phyloP scores from a whole-genome alignment of 2,329 filamentous ascomycete genomes.

The Hypoxylon sp. region DNA sequence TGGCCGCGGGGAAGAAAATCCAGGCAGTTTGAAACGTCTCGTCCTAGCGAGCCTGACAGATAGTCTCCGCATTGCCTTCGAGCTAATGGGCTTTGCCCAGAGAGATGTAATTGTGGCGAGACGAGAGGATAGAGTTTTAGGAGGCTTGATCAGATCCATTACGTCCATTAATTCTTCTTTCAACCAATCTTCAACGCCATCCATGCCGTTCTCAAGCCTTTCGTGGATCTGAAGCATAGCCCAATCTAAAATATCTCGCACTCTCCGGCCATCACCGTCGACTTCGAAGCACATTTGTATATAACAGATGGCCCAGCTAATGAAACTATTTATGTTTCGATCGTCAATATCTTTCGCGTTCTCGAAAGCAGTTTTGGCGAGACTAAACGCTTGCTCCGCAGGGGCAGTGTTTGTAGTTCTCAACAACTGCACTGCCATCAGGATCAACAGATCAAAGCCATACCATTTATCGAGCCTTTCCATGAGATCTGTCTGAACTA shows the following conservation, averaged over 20 bases:
- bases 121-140: neutral
- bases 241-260: conserved; percentile 15
- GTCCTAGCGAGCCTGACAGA: conserved; percentile 6
- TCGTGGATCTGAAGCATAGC: neutral
- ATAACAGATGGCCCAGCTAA: neutral
- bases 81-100: neutral
- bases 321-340: neutral
- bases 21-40: neutral
- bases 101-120: neutral
- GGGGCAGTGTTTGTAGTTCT: neutral
- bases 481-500: neutral
- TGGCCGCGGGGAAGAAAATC: neutral
- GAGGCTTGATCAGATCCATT: neutral
- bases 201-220: conserved; percentile 8
- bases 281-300: neutral
- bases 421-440: conserved; percentile 1
- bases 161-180: neutral
- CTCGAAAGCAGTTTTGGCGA: conserved; percentile 10
- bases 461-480: neutral
- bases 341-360: neutral
- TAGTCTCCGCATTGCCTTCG: neutral
- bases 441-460: conserved; percentile 19
- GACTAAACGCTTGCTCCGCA: conserved; percentile 14
- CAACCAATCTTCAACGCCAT: conserved; percentile 10
- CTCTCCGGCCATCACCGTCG: conserved; percentile 5